These are phyloP conservation scores for Fraxinus greggii DNA, from an alignment of 305 asterid species.

Conservation along the genomic window DNA sequence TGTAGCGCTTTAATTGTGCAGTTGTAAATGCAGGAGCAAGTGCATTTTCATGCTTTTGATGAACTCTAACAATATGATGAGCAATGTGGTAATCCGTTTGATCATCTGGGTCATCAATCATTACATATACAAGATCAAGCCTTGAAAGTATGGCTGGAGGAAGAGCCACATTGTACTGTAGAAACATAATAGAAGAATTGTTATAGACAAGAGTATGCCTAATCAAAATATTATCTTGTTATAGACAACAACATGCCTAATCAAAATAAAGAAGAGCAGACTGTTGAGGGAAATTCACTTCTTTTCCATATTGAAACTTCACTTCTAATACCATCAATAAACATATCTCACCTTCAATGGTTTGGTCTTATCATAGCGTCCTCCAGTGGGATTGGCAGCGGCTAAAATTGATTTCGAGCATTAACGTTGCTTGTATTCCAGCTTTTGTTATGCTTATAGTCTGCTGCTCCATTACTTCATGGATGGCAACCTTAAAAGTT, in stretches of 20 bases:
- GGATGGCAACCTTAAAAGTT: slow-evolving; percentile 81
- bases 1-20: slow-evolving; percentile 78
- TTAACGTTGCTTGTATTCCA: slow-evolving; percentile 97
- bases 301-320: not conserved
- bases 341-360: slow-evolving; percentile 70
- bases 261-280: not conserved
- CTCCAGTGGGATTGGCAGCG: slow-evolving; percentile 98
- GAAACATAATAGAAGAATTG: slow-evolving; percentile 21
- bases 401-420: slow-evolving; percentile 96
- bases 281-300: not conserved
- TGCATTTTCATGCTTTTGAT: slow-evolving; percentile 79
- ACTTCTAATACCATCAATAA: not conserved
- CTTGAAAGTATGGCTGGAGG: slow-evolving; percentile 99
- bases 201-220: not conserved
- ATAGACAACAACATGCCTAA: not conserved
- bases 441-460: slow-evolving; percentile 99
- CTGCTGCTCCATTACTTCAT: slow-evolving; percentile 99
- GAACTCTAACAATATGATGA: slow-evolving; percentile 87
- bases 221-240: not conserved
- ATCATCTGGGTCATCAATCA: slow-evolving; percentile 97
- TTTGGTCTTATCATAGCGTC: slow-evolving; percentile 92
- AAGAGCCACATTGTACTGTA: slow-evolving; percentile 94
- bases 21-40: slow-evolving; percentile 82
- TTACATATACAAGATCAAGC: slow-evolving; percentile 91
- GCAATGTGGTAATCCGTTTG: slow-evolving; percentile 89